These are phyloP conservation scores for Trichosporon faecale DNA, from an alignment of 1,284 basidiomycete species.

Conservation along the genomic window DNA sequence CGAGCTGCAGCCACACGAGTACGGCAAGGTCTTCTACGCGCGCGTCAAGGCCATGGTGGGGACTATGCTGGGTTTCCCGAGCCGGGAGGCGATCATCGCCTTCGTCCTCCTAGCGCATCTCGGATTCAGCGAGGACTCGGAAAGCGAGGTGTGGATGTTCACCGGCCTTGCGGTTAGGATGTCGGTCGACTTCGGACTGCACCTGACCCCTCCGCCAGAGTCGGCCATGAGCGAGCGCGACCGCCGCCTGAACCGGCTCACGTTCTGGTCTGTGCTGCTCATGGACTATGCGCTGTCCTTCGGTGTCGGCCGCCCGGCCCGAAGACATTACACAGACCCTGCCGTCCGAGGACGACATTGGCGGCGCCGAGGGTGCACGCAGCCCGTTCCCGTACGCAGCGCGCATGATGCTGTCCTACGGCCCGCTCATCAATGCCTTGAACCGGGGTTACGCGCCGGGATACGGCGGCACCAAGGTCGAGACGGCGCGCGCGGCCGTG, in stretches of 20 bases:
- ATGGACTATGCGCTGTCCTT: constrained; percentile 35
- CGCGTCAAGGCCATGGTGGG: constrained; percentile 34
- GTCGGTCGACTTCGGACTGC: constrained; percentile 34
- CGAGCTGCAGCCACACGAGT: constrained; percentile 32
- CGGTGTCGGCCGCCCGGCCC: constrained; percentile 30
- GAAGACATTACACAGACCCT: constrained; percentile 35
- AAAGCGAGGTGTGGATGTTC: constrained; percentile 40
- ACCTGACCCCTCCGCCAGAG: constrained; percentile 19
- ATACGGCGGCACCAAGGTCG: constrained; percentile 5
- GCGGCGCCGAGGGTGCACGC: neutral
- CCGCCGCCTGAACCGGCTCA: constrained; percentile 29
- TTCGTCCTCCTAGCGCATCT: constrained; percentile 33
- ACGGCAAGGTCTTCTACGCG: constrained; percentile 35
- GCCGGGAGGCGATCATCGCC: constrained; percentile 33
- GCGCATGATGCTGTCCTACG: constrained; percentile 28
- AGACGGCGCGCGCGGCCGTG: constrained; percentile 20
- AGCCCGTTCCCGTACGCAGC: constrained; percentile 34
- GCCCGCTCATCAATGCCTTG: constrained; percentile 33
- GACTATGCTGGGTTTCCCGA: constrained; percentile 34
- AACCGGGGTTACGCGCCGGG: constrained; percentile 18
- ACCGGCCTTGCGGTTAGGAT: constrained; percentile 37
- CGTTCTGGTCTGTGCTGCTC: constrained; percentile 35
- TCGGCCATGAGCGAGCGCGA: constrained; percentile 23
- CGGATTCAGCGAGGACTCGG: constrained; percentile 35
- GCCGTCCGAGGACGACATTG: constrained; percentile 11